These are phyloP conservation scores for Neonectria sp. DNA, from an alignment of 2,329 filamentous ascomycete species.

Conservation along the genomic window DNA sequence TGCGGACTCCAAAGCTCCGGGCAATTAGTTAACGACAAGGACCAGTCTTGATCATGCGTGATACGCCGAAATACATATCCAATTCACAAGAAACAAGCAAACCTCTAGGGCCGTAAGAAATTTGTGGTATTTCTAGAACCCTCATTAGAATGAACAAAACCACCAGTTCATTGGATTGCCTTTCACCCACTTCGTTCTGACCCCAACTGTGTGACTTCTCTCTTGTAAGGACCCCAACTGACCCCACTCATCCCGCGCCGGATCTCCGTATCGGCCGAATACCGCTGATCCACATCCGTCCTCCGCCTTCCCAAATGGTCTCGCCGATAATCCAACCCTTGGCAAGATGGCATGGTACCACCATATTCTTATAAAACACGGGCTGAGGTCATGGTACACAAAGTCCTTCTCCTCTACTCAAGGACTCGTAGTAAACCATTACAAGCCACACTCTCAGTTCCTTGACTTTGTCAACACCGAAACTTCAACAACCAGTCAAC, in stretches of 20 bases:
- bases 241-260: constrained; percentile 3
- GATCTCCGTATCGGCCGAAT: constrained; percentile 31
- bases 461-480: neutral
- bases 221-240: neutral
- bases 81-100: neutral
- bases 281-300: constrained; percentile 23
- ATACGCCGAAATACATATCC: neutral
- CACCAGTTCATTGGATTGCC: neutral
- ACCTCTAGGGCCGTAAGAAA: neutral
- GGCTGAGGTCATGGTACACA: neutral
- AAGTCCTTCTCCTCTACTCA: neutral
- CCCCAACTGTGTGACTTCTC: neutral
- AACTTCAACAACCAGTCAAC: neutral
- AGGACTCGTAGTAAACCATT: neutral
- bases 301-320: constrained; percentile 39
- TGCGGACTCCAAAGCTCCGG: no score
- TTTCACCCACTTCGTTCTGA: neutral
- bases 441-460: neutral
- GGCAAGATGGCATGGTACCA: neutral
- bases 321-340: constrained; percentile 32
- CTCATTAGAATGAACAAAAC: neutral
- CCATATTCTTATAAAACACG: neutral
- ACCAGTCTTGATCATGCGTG: neutral
- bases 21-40: no score
- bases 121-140: neutral